Evolutionary conservation across 345 rosid species (phyloP).

Genomic region (Atalantia buxifolia): DNA sequence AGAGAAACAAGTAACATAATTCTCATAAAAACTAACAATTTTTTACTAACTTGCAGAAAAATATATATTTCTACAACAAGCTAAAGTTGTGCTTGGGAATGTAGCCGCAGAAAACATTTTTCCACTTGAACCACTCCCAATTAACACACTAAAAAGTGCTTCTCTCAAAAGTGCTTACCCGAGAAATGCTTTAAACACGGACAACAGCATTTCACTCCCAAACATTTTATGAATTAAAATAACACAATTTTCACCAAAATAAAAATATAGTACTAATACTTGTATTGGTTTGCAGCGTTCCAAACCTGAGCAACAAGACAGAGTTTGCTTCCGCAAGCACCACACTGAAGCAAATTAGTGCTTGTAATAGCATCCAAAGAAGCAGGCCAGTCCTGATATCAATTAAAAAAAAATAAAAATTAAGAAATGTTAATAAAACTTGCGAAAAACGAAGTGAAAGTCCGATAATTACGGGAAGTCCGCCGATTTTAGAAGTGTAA

Average conservation of each 20-base stretch:
- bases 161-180: background rate
- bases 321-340: constrained; percentile 55
- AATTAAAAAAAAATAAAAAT: background rate
- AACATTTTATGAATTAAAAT: background rate
- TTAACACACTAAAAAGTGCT: background rate
- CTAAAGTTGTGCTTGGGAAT: background rate
- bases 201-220: background rate
- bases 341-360: constrained; percentile 41
- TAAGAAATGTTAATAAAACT: background rate
- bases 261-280: no score
- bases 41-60: background rate
- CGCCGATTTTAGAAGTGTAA: constrained; percentile 80
- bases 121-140: no score
- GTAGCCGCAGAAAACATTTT: background rate
- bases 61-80: background rate
- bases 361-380: constrained; percentile 36
- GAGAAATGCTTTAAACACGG: background rate
- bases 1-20: background rate
- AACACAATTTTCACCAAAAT: background rate
- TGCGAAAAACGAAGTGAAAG: background rate
- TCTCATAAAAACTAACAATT: background rate
- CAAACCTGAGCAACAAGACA: constrained; percentile 80
- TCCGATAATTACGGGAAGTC: constrained; percentile 55
- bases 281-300: no score
- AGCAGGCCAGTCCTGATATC: constrained; percentile 75